These are phyloP conservation scores for Cutaneotrichosporon sp. DNA, from an alignment of 1,284 basidiomycete species.

Conservation along the genomic window DNA sequence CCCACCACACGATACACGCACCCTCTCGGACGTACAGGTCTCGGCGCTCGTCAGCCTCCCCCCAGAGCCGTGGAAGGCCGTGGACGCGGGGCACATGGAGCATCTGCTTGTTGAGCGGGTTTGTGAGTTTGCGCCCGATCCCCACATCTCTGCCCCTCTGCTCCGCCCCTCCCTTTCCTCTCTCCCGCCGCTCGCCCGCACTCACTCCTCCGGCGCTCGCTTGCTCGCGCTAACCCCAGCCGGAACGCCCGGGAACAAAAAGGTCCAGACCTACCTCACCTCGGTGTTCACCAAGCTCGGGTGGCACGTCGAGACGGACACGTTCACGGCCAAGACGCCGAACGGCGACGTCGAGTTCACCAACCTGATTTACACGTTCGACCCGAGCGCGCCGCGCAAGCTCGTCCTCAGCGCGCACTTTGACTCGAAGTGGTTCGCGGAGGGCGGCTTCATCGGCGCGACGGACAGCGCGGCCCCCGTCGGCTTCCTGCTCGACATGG, in stretches of 20 bases:
- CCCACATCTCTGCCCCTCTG: too few relatives aligned
- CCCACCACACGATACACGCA: conserved; percentile 23
- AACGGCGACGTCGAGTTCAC: conserved; percentile 78
- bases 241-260: conserved; percentile 58
- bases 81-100: conserved; percentile 62
- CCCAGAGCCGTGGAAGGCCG: conserved; percentile 44
- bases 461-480: conserved; percentile 97
- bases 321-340: conserved; percentile 77
- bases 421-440: conserved; percentile 87
- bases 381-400: conserved; percentile 75
- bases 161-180: too few relatives aligned
- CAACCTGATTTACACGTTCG: conserved; percentile 93
- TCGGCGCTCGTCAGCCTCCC: conserved; percentile 26
- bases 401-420: conserved; percentile 92
- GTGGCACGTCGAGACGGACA: conserved; percentile 75
- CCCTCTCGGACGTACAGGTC: conserved; percentile 29
- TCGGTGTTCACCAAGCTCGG: conserved; percentile 67
- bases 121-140: conserved; percentile 61
- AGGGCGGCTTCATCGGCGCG: conserved; percentile 79
- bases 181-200: too few relatives aligned
- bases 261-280: conserved; percentile 75
- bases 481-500: conserved; percentile 88
- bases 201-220: too few relatives aligned
- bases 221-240: too few relatives aligned
- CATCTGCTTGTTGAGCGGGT: conserved; percentile 78